phyloP scores from a whole-genome alignment of 2,329 filamentous ascomycete species.

The Didymella sp. region DNA sequence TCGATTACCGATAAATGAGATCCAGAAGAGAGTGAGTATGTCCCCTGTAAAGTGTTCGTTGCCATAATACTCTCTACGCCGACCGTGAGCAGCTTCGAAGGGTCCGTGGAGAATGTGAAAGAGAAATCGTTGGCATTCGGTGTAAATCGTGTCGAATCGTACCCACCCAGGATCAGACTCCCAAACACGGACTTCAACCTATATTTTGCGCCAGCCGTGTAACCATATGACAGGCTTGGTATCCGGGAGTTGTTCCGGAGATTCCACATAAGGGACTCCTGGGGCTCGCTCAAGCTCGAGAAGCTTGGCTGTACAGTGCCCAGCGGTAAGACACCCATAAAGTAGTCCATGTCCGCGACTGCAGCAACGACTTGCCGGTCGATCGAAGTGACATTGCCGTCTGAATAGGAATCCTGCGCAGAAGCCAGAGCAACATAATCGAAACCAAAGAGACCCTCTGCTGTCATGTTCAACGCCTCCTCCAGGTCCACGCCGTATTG shows the following conservation, averaged over 20 bases:
- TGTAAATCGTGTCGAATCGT: constrained; percentile 50
- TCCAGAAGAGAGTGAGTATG: constrained; percentile 42
- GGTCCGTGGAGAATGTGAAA: constrained; percentile 43
- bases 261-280: constrained; percentile 38
- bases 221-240: constrained; percentile 46
- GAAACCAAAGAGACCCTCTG: constrained; percentile 41
- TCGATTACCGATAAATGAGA: constrained; percentile 50
- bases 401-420: no score
- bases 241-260: constrained; percentile 41
- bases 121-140: constrained; percentile 39
- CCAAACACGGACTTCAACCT: constrained; percentile 43
- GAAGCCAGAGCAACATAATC: constrained; percentile 41
- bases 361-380: constrained; percentile 42
- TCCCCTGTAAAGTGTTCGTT: constrained; percentile 43
- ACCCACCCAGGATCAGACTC: constrained; percentile 52
- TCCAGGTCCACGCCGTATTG: constrained; percentile 43
- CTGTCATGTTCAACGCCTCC: constrained; percentile 36
- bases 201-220: constrained; percentile 48
- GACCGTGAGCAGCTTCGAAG: constrained; percentile 42
- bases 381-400: constrained; percentile 25
- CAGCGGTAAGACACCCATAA: constrained; percentile 40
- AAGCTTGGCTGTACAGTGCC: constrained; percentile 42
- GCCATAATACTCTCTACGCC: constrained; percentile 45
- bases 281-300: constrained; percentile 35
- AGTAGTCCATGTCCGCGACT: constrained; percentile 41